Evolutionary conservation across 176 grass and related monocot species (phyloP), one percentile per base, ranked within the genome.

Genomic region (Neostapfia colusana): DNA sequence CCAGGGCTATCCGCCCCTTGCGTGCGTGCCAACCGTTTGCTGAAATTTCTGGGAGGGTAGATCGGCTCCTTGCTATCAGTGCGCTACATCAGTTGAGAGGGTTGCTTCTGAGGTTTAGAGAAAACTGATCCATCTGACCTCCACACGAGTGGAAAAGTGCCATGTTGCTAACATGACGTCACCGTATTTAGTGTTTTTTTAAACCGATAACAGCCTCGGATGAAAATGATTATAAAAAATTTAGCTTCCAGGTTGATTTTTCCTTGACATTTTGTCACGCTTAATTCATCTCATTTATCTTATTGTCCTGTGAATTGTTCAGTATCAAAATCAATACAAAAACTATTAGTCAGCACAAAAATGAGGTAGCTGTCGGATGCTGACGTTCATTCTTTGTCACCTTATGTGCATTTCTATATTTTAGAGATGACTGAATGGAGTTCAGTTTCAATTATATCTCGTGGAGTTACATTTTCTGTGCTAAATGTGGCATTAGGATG

Each of bases 21-120:
- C 3, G 24, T 24, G 86, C 85, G 26, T 23, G 69, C 63, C 63
- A 64, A 28, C 43, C 4, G 75, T 88, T 80, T 79, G 86, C 43
- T 49, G 70, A 79, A 88, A 88, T 70, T 84, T 64, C 55, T 48
- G 60, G 6, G 10, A 75, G 40, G 35, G 39, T 79, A 13, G 26
- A 34, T 39, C 9, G 24, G 25, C 1, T 12, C 11, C 51, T 39
- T 25, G 21, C 21, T 25, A 3, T 57, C 21, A 57, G n/a, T 35
- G 15, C n/a, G 36, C 49, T 53, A 4, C 6, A 0, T n/a, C 12
- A 11, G 10, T 16, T 65, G 71, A 58, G 42, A 55, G 20, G 14
- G 38, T 4, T 40, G 3, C 23, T 16, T 2, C 11, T 78, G 40
- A 37, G 12, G 3, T 3, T 68, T 45, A 10, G 41, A 13, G 3